Conservation (phyloP, 495 filamentous ascomycete genomes). For the Aspergillus homomorphus region DNA sequence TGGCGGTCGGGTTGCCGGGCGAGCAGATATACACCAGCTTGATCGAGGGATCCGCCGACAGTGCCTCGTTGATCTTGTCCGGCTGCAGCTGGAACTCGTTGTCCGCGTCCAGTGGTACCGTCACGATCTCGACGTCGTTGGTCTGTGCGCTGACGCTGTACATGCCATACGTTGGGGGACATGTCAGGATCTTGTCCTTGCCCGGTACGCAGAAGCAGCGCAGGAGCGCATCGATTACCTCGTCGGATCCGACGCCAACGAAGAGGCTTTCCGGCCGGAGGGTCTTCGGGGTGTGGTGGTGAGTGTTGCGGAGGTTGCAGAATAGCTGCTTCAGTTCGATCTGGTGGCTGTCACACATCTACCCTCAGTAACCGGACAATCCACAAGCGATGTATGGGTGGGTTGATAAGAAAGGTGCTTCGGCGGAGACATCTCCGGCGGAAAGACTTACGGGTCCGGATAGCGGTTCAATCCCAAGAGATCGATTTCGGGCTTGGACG, state of each 20-base stretch:
- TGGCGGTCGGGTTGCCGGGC: slow-evolving; percentile 89
- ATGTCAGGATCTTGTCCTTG: slow-evolving; percentile 84
- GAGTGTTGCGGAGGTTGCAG: slow-evolving; percentile 83
- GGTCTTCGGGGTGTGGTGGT: slow-evolving; percentile 69
- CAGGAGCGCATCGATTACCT: slow-evolving; percentile 90
- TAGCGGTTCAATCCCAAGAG: slow-evolving; percentile 84
- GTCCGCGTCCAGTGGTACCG: slow-evolving; percentile 66
- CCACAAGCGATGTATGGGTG: neutral
- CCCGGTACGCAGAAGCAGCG: slow-evolving; percentile 89
- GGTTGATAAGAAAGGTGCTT: neutral
- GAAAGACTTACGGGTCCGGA: slow-evolving; percentile 77
- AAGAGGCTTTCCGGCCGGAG: slow-evolving; percentile 83
- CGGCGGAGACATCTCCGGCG: neutral
- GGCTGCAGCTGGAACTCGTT: slow-evolving; percentile 69
- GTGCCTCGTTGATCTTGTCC: slow-evolving; percentile 58
- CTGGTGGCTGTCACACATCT: slow-evolving; percentile 64
- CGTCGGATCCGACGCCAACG: slow-evolving; percentile 92
- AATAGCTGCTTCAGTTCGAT: slow-evolving; percentile 77
- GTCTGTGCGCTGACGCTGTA: slow-evolving; percentile 90
- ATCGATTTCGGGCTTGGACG: slow-evolving; percentile 54
- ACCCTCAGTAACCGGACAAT: neutral
- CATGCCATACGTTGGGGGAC: slow-evolving; percentile 98
- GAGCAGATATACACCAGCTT: slow-evolving; percentile 91
- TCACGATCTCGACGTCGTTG: slow-evolving; percentile 85
- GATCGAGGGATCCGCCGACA: slow-evolving; percentile 64